Evolutionary conservation across 1,139 yeast species (phyloP).

Genomic region (Kodamaea anthophila): DNA sequence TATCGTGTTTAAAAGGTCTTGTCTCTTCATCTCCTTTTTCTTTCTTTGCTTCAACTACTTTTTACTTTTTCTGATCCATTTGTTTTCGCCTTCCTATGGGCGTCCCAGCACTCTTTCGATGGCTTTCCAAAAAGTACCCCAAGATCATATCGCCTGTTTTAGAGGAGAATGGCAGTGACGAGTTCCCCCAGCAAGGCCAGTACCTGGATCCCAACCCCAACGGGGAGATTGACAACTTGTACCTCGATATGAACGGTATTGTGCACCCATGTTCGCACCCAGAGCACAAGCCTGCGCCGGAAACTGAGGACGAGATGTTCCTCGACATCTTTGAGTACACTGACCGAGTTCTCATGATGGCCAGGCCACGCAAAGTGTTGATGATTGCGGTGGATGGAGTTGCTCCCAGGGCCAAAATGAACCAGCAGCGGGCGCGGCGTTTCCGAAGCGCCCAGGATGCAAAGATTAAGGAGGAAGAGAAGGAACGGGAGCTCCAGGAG

Average conservation of each 20-base stretch:
- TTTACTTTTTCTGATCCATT: not conserved
- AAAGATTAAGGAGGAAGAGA: constrained; percentile 58
- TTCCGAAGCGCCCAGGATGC: constrained; percentile 95
- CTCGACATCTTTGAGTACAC: constrained; percentile 85
- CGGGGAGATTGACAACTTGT: constrained; percentile 88
- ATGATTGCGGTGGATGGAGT: constrained; percentile 98
- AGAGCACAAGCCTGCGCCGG: constrained; percentile 89
- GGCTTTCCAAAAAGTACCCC: constrained; percentile 92
- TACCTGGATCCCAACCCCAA: constrained; percentile 83
- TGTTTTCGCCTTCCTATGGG: constrained; percentile 33
- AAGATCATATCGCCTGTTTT: constrained; percentile 87
- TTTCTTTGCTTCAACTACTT: not conserved
- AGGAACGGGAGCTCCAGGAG: constrained; percentile 46
- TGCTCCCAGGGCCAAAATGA: constrained; percentile 98
- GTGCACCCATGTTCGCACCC: constrained; percentile 98
- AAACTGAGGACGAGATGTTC: constrained; percentile 92
- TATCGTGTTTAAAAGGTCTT: too few species aligned
- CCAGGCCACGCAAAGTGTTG: constrained; percentile 86
- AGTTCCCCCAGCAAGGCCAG: constrained; percentile 49
- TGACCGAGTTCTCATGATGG: constrained; percentile 84
- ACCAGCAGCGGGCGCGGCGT: constrained; percentile 94
- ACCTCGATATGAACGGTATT: constrained; percentile 94
- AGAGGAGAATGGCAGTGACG: constrained; percentile 56
- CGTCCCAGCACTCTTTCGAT: constrained; percentile 96
- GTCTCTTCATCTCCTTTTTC: constrained; percentile 1